Evolutionary conservation across 2,329 filamentous ascomycete genomes (phyloP).

Genomic region (Colletotrichum sp.): DNA sequence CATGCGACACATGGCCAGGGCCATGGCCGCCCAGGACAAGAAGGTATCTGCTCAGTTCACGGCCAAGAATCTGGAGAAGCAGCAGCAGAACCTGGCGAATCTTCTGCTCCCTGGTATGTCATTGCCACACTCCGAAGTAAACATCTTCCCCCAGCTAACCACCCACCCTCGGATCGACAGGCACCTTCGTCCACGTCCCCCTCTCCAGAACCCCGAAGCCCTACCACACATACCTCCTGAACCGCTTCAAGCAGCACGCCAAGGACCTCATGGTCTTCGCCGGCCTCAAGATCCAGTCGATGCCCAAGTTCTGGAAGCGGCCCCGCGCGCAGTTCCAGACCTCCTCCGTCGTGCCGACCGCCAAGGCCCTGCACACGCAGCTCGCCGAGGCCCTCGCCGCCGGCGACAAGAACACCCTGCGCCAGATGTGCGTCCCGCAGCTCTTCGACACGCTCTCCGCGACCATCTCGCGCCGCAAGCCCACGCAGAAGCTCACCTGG

Average conservation of each 20-base stretch:
- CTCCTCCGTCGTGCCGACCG: slow-evolving; percentile 51
- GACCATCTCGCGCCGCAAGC: slow-evolving; percentile 56
- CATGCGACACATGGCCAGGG: not conserved
- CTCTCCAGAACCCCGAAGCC: slow-evolving; percentile 29
- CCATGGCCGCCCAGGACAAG: not conserved
- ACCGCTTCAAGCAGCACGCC: slow-evolving; percentile 37
- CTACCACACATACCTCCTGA: slow-evolving; percentile 41
- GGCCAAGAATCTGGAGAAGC: not conserved
- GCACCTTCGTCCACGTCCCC: slow-evolving; percentile 52
- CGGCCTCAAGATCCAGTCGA: slow-evolving; percentile 48
- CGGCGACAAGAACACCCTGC: slow-evolving; percentile 57
- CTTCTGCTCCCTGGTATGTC: slow-evolving; percentile 10
- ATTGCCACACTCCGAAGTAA: not conserved
- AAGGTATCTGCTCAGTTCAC: not conserved
- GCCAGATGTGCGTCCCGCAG: slow-evolving; percentile 56
- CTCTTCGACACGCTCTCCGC: slow-evolving; percentile 56
- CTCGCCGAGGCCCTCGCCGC: slow-evolving; percentile 67
- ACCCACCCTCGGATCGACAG: slow-evolving; percentile 28
- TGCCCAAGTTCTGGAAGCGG: slow-evolving; percentile 43
- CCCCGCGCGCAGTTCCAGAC: slow-evolving; percentile 49
- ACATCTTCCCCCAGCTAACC: not conserved
- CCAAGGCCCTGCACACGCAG: slow-evolving; percentile 62
- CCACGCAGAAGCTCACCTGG: slow-evolving; percentile 53
- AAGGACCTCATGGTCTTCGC: slow-evolving; percentile 37
- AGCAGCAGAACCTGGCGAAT: not conserved